These are phyloP conservation scores for Coemansia sp. DNA, from an alignment of 192 early-diverging fungal genomes.

Conservation along the genomic window DNA sequence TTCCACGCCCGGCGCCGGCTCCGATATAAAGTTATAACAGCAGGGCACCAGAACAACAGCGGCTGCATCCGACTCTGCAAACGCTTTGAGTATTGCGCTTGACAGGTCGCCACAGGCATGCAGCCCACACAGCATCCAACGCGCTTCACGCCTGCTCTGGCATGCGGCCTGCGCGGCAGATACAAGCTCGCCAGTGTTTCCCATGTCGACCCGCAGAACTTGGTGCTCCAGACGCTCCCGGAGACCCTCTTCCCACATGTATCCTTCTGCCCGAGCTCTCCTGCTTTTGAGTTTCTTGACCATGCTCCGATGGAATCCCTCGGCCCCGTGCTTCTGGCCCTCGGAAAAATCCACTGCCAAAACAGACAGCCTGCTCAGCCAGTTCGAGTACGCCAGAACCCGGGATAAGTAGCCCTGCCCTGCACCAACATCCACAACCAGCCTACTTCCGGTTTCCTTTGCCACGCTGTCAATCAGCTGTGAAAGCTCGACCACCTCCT, in stretches of 20 bases:
- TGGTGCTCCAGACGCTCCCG: conserved; percentile 22
- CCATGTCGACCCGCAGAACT: conserved; percentile 29
- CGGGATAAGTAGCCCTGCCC: conserved; percentile 53
- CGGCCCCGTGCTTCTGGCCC: conserved; percentile 42
- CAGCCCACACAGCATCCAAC: conserved; percentile 76
- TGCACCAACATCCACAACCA: conserved; percentile 50
- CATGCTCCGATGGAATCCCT: conserved; percentile 21
- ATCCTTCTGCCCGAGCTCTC: conserved; percentile 24
- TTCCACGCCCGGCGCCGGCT: conserved; percentile 17
- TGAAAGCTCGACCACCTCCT: conserved; percentile 46
- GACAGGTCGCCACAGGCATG: conserved; percentile 86
- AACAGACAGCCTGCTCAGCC: conserved; percentile 13
- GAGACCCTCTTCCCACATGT: conserved; percentile 16
- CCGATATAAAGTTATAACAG: conserved; percentile 83
- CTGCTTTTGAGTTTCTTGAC: conserved; percentile 23
- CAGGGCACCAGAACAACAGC: conserved; percentile 73
- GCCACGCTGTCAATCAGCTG: conserved; percentile 25
- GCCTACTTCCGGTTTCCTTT: conserved; percentile 7
- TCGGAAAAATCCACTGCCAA: conserved; percentile 42
- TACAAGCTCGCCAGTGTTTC: conserved; percentile 13
- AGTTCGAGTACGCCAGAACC: conserved; percentile 35
- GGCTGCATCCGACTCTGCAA: conserved; percentile 58
- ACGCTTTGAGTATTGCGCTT: conserved; percentile 67
- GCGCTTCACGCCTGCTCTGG: not conserved
- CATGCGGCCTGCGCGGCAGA: not conserved